A percentile compares a stretch with the other conserved stretches of the same genome.
Evolutionary conservation across 306 rosid genomes (phyloP).

Genomic region (Dryas octopetala): DNA sequence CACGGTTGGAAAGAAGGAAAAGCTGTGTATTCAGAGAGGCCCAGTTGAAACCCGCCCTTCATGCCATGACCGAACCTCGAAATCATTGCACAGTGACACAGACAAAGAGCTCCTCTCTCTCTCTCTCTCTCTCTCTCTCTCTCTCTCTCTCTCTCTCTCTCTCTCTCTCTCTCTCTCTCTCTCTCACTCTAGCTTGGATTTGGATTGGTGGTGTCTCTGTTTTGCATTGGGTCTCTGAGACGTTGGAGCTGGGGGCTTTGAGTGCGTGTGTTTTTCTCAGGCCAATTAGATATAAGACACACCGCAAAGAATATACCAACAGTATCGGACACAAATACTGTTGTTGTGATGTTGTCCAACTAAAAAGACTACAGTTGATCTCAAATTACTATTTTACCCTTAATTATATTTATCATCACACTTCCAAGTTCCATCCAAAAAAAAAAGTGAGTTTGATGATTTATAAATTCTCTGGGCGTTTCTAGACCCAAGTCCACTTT

Average conservation of each 20-base stretch:
- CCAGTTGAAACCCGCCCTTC: conserved; percentile 38
- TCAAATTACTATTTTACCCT: conserved; percentile 31
- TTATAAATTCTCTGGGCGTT: no score
- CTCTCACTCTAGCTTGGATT: no score
- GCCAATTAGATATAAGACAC: conserved; percentile 29
- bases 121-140: background rate
- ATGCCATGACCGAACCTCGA: conserved; percentile 36
- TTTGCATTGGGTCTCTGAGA: background rate
- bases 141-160: no score
- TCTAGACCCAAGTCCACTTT: no score
- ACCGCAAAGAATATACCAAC: conserved; percentile 58
- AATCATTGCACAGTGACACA: conserved; percentile 43
- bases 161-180: background rate
- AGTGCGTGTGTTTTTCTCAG: conserved; percentile 25
- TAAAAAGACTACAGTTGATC: conserved; percentile 17
- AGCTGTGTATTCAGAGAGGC: conserved; percentile 37
- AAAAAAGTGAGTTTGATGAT: no score
- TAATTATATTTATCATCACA: background rate
- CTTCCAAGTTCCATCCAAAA: no score
- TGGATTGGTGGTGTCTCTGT: no score
- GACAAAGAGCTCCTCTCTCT: background rate
- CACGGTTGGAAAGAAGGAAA: background rate
- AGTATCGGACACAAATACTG: conserved; percentile 38
- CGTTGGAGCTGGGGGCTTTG: background rate
- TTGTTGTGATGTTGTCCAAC: conserved; percentile 13